phyloP scores from a whole-genome alignment of 768 basidiomycete species.

The Tricholomella constricta region DNA sequence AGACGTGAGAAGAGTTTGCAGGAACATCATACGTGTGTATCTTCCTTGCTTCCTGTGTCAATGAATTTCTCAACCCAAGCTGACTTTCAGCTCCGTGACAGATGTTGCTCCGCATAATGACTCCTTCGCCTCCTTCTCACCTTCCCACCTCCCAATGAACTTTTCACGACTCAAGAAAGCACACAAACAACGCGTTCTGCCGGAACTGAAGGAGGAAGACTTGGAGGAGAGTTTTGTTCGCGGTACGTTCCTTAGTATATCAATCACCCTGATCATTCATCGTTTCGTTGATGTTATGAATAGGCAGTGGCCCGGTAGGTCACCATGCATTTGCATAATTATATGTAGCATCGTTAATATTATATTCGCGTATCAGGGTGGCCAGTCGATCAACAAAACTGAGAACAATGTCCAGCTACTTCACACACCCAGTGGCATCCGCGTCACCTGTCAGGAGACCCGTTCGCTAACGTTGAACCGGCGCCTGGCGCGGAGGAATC shows the following conservation, averaged over 20 bases:
- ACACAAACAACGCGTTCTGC: conserved; percentile 61
- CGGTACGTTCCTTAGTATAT: conserved; percentile 46
- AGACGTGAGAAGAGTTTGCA: conserved; percentile 40
- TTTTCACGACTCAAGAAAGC: conserved; percentile 75
- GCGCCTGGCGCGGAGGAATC: conserved; percentile 67
- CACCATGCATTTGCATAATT: conserved; percentile 9
- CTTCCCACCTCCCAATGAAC: conserved; percentile 37
- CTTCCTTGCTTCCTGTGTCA: neutral
- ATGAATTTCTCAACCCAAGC: conserved; percentile 14
- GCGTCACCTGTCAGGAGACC: conserved; percentile 87
- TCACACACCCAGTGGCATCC: conserved; percentile 86
- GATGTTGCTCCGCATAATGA: conserved; percentile 42
- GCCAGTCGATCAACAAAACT: conserved; percentile 97
- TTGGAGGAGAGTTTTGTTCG: conserved; percentile 87
- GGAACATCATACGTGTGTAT: conserved; percentile 28
- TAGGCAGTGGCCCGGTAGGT: conserved; percentile 81
- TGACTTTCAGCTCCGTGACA: conserved; percentile 31
- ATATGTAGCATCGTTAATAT: conserved; percentile 24
- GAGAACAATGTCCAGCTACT: conserved; percentile 88
- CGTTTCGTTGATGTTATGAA: neutral
- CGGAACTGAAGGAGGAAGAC: conserved; percentile 75
- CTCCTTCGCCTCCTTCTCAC: conserved; percentile 17
- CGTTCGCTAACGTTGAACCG: conserved; percentile 82
- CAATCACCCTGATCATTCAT: neutral
- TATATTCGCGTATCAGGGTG: conserved; percentile 53